Conservation (phyloP, 169 alveolate species). For the Cryptosporidium ryanae region DNA sequence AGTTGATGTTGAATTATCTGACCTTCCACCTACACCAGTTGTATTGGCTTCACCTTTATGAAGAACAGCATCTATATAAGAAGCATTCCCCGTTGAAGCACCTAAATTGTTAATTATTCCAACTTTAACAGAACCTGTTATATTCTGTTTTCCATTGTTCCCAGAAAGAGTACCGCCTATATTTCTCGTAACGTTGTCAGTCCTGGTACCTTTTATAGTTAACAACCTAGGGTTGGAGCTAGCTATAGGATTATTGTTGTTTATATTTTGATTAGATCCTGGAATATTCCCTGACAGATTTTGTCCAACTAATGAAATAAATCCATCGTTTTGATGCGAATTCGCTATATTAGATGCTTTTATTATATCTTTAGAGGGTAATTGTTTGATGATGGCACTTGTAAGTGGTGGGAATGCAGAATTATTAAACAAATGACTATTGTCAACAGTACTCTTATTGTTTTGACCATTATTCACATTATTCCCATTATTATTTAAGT, state of each 20-base stretch:
- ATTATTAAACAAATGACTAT: conserved; percentile 41
- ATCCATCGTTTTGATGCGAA: not conserved
- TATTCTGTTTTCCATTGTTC: conserved; percentile 37
- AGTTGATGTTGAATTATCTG: conserved; percentile 41
- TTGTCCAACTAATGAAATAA: conserved; percentile 14
- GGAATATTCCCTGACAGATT: conserved; percentile 14
- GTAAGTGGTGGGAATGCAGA: conserved; percentile 74
- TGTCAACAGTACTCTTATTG: not conserved
- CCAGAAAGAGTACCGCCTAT: conserved; percentile 38
- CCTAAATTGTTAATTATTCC: not conserved
- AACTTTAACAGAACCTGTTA: not conserved
- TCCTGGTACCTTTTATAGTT: conserved; percentile 22
- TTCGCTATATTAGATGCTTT: not conserved
- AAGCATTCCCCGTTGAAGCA: conserved; percentile 57
- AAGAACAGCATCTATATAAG: conserved; percentile 69
- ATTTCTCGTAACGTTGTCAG: conserved; percentile 29
- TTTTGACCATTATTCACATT: conserved; percentile 2
- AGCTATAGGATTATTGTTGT: conserved; percentile 43
- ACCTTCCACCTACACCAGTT: conserved; percentile 27
- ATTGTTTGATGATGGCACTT: conserved; percentile 48
- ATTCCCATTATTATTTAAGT: not conserved
- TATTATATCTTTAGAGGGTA: conserved; percentile 35
- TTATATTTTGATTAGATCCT: conserved; percentile 56
- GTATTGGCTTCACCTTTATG: conserved; percentile 33
- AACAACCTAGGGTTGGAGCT: conserved; percentile 61